phyloP scores from a whole-genome alignment of 257 asterid genomes.

The Plectranthus barbatus region DNA sequence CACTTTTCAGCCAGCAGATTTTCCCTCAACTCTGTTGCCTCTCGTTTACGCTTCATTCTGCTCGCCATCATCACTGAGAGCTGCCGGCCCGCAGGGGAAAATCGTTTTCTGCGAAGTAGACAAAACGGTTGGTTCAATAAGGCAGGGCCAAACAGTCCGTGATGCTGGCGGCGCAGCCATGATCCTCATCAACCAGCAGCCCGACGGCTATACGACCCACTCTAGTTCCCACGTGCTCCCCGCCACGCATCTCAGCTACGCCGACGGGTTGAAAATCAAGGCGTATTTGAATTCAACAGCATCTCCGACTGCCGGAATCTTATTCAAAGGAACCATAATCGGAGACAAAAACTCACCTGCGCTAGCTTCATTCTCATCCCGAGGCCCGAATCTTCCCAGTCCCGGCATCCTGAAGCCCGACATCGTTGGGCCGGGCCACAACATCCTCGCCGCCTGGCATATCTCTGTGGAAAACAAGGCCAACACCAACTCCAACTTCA shows the following conservation, averaged over 20 bases:
- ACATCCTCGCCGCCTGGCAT: conserved; percentile 36
- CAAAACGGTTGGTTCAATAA: neutral
- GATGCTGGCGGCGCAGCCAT: conserved; percentile 29
- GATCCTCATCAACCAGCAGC: conserved; percentile 21
- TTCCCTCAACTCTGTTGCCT: conserved; percentile 8
- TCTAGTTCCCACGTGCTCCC: conserved; percentile 21
- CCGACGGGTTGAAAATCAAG: conserved; percentile 12
- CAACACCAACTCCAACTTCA: conserved; percentile 22
- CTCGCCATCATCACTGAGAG: neutral
- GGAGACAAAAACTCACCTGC: conserved; percentile 19
- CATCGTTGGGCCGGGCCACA: conserved; percentile 27
- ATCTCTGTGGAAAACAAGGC: conserved; percentile 16
- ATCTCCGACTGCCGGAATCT: conserved; percentile 16
- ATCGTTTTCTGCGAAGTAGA: conserved; percentile 31
- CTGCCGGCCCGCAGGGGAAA: conserved; percentile 26
- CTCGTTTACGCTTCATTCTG: conserved; percentile 3
- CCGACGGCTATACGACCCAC: conserved; percentile 1
- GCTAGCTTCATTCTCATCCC: conserved; percentile 9
- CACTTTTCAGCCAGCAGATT: conserved; percentile 17
- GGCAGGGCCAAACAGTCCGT: conserved; percentile 29
- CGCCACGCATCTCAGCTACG: conserved; percentile 19
- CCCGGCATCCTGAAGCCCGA: conserved; percentile 29
- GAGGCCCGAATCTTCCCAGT: conserved; percentile 22
- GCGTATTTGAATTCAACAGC: conserved; percentile 15
- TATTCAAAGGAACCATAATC: conserved; percentile 24